Evolutionary conservation across 768 basidiomycete species (phyloP).

Genomic region (Lactarius hatsudake): DNA sequence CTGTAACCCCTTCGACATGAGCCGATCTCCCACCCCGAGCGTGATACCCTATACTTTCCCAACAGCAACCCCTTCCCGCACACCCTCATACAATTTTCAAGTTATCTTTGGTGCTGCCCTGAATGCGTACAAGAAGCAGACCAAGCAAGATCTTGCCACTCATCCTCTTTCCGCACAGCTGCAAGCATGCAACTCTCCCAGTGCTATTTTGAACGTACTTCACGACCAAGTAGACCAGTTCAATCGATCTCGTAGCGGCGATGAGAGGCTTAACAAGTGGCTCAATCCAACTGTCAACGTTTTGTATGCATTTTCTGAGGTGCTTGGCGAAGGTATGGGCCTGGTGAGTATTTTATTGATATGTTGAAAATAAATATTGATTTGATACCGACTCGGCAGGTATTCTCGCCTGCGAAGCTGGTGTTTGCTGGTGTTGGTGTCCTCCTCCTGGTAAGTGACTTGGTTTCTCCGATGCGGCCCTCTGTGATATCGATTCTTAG

Average conservation of each 20-base stretch:
- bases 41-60: not conserved
- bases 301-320: not conserved
- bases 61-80: not conserved
- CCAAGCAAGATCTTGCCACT: not conserved
- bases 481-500: not conserved
- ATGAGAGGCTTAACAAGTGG: not conserved
- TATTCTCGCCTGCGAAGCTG: not conserved
- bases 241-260: not conserved
- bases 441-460: not conserved
- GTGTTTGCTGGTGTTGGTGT: slow-evolving; percentile 8
- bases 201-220: not conserved
- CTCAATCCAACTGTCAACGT: not conserved
- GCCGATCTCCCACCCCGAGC: no score
- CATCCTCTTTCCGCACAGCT: slow-evolving; percentile 4
- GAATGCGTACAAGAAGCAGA: not conserved
- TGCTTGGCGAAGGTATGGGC: not conserved
- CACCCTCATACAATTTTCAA: not conserved
- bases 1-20: no score
- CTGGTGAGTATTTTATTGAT: not conserved
- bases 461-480: not conserved
- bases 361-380: not conserved
- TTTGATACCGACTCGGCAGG: not conserved
- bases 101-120: not conserved
- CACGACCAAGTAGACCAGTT: not conserved
- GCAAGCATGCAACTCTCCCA: not conserved